phyloP scores from a whole-genome alignment of 257 asterid species.

The Penstemon newberryi region DNA sequence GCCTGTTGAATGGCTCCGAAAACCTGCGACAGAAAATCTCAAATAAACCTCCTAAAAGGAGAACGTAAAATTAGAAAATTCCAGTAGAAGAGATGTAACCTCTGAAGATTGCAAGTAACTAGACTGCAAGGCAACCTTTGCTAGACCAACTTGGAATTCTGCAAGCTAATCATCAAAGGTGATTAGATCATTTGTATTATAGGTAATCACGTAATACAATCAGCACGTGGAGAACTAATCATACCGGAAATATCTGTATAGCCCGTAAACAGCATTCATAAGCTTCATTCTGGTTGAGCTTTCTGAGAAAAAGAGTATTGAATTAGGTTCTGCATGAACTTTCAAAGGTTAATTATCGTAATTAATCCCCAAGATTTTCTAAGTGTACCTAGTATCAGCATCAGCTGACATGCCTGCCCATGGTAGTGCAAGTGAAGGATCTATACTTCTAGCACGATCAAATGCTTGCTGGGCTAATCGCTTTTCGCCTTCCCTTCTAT shows the following conservation, averaged over 20 bases:
- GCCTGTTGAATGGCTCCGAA: slow-evolving; percentile 88
- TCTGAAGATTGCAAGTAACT: slow-evolving; percentile 68
- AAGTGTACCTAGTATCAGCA: slow-evolving; percentile 67
- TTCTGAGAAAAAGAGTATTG: slow-evolving; percentile 44
- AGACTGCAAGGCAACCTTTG: slow-evolving; percentile 75
- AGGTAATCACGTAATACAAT: slow-evolving; percentile 21
- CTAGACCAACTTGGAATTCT: slow-evolving; percentile 92
- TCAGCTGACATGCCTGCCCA: slow-evolving; percentile 99
- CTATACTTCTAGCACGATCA: slow-evolving; percentile 98
- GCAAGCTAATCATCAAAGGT: slow-evolving; percentile 63
- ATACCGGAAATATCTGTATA: slow-evolving; percentile 78
- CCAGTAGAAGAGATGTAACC: slow-evolving; percentile 43
- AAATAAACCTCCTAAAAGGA: slow-evolving; percentile 4
- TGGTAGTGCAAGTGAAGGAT: slow-evolving; percentile 92
- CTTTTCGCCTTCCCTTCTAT: slow-evolving; percentile 65
- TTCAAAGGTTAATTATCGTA: slow-evolving; percentile 6
- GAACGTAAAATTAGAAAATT: slow-evolving; percentile 12
- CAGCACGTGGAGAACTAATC: slow-evolving; percentile 29
- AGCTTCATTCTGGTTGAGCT: slow-evolving; percentile 79
- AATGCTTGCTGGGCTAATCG: slow-evolving; percentile 90
- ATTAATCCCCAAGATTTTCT: slow-evolving; percentile 20
- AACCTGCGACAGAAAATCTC: slow-evolving; percentile 51
- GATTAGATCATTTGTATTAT: slow-evolving; percentile 9
- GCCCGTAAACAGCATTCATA: slow-evolving; percentile 94
- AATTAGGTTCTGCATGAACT: slow-evolving; percentile 20